Evolutionary conservation across 208 protist genomes (phyloP).

Genomic region (Phytomonas serpens): DNA sequence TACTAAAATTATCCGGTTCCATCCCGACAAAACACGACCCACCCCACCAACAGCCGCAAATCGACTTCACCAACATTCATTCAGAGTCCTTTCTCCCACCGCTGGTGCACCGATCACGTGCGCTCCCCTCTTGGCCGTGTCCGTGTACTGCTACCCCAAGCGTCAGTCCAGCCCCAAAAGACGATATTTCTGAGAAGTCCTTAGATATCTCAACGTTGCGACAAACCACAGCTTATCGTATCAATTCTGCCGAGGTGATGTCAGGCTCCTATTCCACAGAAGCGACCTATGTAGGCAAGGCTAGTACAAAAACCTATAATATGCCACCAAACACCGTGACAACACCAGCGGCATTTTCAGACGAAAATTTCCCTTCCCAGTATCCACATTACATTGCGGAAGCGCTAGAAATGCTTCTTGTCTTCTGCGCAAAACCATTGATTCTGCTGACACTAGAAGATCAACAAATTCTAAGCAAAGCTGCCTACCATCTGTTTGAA

Average conservation of each 20-base stretch:
- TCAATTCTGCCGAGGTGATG: not conserved
- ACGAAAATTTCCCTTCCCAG: not conserved
- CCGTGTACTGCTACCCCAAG: not conserved
- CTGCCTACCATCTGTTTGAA: not conserved
- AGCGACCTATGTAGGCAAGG: not conserved
- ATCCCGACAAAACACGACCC: not conserved
- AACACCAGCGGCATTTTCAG: not conserved
- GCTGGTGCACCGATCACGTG: not conserved
- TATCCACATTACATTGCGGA: not conserved
- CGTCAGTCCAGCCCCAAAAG: not conserved
- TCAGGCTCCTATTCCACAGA: not conserved
- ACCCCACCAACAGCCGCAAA: not conserved
- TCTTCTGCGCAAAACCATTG: slow-evolving; percentile 5
- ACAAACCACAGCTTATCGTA: not conserved
- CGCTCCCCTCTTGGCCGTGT: not conserved
- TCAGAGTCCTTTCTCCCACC: not conserved
- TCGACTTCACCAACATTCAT: not conserved
- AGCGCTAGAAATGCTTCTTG: slow-evolving; percentile 1
- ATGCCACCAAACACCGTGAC: not conserved
- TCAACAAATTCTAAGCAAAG: not conserved
- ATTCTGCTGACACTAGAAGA: slow-evolving; percentile 4
- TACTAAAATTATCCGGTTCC: not conserved
- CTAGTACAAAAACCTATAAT: not conserved
- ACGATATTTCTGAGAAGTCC: not conserved
- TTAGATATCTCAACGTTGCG: not conserved